Percentiles rank a stretch among this genome's conserved stretches.
Conservation (phyloP, 306 rosid genomes). For the Datisca glomerata region DNA sequence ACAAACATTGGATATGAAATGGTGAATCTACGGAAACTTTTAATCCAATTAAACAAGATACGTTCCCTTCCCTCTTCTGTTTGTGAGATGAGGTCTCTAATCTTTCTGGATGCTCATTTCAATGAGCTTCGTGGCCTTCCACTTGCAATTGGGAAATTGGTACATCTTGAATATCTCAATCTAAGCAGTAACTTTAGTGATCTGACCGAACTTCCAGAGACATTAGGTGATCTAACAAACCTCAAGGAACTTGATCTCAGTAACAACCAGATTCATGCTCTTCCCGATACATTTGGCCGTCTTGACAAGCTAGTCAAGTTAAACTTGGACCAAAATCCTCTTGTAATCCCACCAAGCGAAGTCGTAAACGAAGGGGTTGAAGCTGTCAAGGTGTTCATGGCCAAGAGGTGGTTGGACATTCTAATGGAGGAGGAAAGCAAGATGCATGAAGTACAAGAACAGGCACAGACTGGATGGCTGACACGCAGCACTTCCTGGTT, state of each 20-base stretch:
- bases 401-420: conserved; percentile 70
- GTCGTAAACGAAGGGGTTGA: conserved; percentile 53
- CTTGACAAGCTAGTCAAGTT: conserved; percentile 67
- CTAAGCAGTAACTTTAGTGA: conserved; percentile 81
- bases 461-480: conserved; percentile 54
- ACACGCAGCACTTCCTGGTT: conserved; percentile 81
- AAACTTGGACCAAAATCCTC: conserved; percentile 85
- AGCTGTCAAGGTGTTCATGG: conserved; percentile 64
- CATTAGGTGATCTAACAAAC: conserved; percentile 68
- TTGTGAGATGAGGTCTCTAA: conserved; percentile 72
- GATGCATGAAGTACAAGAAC: conserved; percentile 36
- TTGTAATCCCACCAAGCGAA: conserved; percentile 66
- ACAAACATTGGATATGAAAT: conserved; percentile 81
- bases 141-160: conserved; percentile 50
- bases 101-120: conserved; percentile 80
- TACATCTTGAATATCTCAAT: conserved; percentile 50
- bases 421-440: conserved; percentile 69
- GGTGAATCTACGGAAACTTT: conserved; percentile 47
- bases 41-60: conserved; percentile 64
- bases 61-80: conserved; percentile 75
- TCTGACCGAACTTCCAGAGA: conserved; percentile 64
- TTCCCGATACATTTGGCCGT: conserved; percentile 85
- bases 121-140: conserved; percentile 89
- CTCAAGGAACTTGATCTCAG: conserved; percentile 87
- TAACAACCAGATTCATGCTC: conserved; percentile 83